Conservation (phyloP, 2,329 filamentous ascomycete species). For the Penicillium sp. region DNA sequence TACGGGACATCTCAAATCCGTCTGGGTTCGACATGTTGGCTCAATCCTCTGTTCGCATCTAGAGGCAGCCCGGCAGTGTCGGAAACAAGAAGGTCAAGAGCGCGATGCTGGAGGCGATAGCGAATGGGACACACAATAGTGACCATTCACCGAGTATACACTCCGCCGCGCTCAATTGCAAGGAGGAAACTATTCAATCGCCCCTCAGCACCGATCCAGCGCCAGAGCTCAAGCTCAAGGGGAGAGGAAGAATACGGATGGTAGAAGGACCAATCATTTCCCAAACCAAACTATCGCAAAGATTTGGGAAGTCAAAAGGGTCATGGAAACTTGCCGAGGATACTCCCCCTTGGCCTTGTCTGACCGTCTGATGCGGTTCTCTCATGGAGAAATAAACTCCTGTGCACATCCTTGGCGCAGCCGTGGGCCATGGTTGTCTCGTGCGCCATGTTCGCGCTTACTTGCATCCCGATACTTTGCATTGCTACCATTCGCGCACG, state of each 20-base stretch:
- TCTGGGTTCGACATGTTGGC: conserved; percentile 6
- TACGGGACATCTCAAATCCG: conserved; percentile 3
- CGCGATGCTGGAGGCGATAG: background rate
- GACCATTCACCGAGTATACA: too few relatives aligned
- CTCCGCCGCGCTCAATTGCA: too few relatives aligned
- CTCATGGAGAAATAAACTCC: background rate
- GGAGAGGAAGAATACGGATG: background rate
- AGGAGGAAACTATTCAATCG: too few relatives aligned
- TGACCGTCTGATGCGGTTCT: too few relatives aligned
- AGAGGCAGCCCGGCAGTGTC: background rate
- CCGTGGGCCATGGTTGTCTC: background rate
- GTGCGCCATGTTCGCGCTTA: conserved; percentile 1
- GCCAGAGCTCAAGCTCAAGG: background rate
- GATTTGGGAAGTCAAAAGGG: too few relatives aligned
- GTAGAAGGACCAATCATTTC: too few relatives aligned
- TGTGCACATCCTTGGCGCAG: background rate
- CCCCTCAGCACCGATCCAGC: too few relatives aligned
- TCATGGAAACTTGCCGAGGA: background rate
- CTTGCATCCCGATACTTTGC: too few relatives aligned
- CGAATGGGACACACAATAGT: too few relatives aligned
- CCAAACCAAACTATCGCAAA: too few relatives aligned
- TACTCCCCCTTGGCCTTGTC: too few relatives aligned
- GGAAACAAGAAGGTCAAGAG: background rate
- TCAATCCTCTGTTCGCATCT: background rate
- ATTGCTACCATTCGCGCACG: conserved; percentile 3